Conservation (phyloP, 2,329 filamentous ascomycete genomes). For the Drechmeria coniospora region DNA sequence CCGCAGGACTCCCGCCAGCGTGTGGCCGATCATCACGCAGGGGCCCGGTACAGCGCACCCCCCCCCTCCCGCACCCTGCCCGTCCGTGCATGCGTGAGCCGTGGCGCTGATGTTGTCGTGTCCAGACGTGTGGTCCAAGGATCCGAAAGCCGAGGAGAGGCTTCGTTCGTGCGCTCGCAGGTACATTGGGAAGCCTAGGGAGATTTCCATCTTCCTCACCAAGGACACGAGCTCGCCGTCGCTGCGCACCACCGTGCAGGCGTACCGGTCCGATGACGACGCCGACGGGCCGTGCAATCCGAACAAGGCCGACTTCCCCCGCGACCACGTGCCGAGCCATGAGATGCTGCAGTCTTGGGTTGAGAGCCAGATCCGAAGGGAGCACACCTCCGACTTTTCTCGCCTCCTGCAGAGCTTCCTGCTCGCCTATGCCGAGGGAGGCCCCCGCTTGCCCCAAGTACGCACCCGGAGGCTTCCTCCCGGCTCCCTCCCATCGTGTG, state of each 20-base stretch:
- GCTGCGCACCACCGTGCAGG: constrained; percentile 22
- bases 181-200: constrained; percentile 19
- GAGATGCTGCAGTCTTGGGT: constrained; percentile 20
- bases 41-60: constrained; percentile 17
- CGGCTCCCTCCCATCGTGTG: constrained; percentile 1
- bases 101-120: constrained; percentile 7
- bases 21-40: constrained; percentile 22
- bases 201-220: constrained; percentile 21
- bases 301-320: constrained; percentile 20
- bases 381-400: constrained; percentile 17
- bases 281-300: constrained; percentile 14
- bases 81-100: background rate
- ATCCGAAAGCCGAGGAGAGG: constrained; percentile 18
- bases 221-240: constrained; percentile 20
- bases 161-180: constrained; percentile 19
- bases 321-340: constrained; percentile 21
- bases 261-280: constrained; percentile 18
- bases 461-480: constrained; percentile 2
- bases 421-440: constrained; percentile 19
- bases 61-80: background rate
- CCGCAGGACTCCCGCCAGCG: constrained; percentile 20
- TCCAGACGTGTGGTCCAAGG: constrained; percentile 22
- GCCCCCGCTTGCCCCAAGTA: constrained; percentile 24
- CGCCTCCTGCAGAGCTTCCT: constrained; percentile 21
- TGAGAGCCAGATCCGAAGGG: constrained; percentile 20